Percentiles rank a stretch among this genome's conserved stretches.
Evolutionary conservation across 2,329 filamentous ascomycete genomes (phyloP).

Genomic region (Colletotrichum simmondsii): DNA sequence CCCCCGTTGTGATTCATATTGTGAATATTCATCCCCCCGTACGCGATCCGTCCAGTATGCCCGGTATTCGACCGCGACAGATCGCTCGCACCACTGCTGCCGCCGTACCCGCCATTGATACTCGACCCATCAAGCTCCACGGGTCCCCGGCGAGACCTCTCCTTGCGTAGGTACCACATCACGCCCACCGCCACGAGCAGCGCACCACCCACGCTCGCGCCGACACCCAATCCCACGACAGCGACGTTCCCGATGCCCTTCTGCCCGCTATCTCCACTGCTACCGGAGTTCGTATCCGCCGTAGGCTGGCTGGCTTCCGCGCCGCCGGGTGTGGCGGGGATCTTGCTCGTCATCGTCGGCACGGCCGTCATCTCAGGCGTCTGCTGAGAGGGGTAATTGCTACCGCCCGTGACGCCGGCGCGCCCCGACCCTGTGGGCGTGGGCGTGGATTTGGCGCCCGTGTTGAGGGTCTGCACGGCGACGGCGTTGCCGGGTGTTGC

Average conservation of each 20-base stretch:
- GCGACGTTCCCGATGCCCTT: slow-evolving; percentile 4
- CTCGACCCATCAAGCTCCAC: slow-evolving; percentile 16
- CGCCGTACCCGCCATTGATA: neutral
- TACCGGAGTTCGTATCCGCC: neutral
- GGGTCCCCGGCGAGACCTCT: slow-evolving; percentile 6
- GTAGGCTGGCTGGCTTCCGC: neutral
- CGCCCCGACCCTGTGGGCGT: neutral
- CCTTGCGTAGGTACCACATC: slow-evolving; percentile 25
- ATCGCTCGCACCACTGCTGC: neutral
- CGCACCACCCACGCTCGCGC: slow-evolving; percentile 23
- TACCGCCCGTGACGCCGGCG: neutral
- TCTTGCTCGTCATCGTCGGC: slow-evolving; percentile 9
- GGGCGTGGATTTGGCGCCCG: slow-evolving; percentile 4
- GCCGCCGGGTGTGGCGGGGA: neutral
- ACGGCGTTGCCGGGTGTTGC: slow-evolving; percentile 26
- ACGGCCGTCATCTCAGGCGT: slow-evolving; percentile 1
- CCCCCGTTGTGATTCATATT: slow-evolving; percentile 9
- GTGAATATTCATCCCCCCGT: slow-evolving; percentile 18
- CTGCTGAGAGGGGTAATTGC: neutral
- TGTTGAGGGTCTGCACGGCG: slow-evolving; percentile 23
- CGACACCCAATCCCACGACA: slow-evolving; percentile 22
- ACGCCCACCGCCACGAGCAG: slow-evolving; percentile 25
- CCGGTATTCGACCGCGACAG: slow-evolving; percentile 2
- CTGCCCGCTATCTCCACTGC: neutral
- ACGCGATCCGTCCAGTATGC: slow-evolving; percentile 9